Percentiles rank a stretch among this genome's conserved stretches.
Conservation (phyloP, 139 green algal species). For the Pseudopediastrum boryanum region DNA sequence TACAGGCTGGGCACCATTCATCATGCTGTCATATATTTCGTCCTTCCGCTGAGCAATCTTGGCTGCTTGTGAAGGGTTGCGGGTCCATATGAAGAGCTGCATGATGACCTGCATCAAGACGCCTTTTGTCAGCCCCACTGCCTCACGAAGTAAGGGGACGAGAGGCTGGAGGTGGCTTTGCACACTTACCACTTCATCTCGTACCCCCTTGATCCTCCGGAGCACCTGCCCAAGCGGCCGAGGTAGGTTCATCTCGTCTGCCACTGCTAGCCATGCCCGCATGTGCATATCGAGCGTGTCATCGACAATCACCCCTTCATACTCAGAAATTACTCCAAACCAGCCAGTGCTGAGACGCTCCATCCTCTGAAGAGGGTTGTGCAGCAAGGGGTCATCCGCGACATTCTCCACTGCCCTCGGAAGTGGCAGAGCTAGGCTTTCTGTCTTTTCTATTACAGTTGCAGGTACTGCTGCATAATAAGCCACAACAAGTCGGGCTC, state of each 20-base stretch:
- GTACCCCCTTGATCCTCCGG: constrained; percentile 74
- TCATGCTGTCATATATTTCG: constrained; percentile 68
- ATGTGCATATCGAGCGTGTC: constrained; percentile 53
- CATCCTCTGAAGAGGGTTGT: constrained; percentile 76
- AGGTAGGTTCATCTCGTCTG: constrained; percentile 81
- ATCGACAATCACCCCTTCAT: constrained; percentile 81
- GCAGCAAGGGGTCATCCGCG: constrained; percentile 63
- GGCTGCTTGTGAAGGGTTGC: constrained; percentile 73
- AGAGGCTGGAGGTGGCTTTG: not conserved
- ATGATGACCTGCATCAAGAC: constrained; percentile 66
- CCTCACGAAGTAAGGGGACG: not conserved
- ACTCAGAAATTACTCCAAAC: constrained; percentile 93
- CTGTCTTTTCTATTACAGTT: not conserved
- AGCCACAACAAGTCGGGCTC: too few relatives aligned
- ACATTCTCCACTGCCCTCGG: constrained; percentile 49
- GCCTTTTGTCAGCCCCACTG: not conserved
- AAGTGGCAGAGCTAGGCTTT: constrained; percentile 25
- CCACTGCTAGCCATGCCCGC: constrained; percentile 81
- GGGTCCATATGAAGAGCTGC: constrained; percentile 91
- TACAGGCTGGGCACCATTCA: constrained; percentile 43
- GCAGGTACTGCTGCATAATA: too few relatives aligned
- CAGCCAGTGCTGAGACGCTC: constrained; percentile 82
- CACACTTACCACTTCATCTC: constrained; percentile 84
- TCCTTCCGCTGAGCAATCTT: constrained; percentile 81
- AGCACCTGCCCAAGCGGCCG: constrained; percentile 75